Conservation (phyloP, 2,329 filamentous ascomycete species). For the Fusarium chuoi region DNA sequence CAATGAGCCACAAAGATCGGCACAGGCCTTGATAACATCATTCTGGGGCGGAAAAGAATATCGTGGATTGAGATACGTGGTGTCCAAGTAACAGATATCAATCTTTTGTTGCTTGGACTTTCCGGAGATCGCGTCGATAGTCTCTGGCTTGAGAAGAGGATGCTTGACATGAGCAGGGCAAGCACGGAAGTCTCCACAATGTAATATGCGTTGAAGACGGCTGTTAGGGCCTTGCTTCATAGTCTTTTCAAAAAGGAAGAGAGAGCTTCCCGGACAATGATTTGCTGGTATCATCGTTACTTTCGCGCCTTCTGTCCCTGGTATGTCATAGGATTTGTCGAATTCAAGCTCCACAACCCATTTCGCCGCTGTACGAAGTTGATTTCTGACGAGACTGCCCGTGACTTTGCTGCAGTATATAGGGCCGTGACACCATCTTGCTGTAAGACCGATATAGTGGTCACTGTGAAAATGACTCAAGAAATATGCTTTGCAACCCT, state of each 20-base stretch:
- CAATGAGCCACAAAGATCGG: conserved; percentile 84
- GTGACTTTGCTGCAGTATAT: conserved; percentile 97
- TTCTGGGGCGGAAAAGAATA: conserved; percentile 93
- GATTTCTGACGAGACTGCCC: conserved; percentile 85
- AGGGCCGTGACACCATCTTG: conserved; percentile 89
- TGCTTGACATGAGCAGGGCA: conserved; percentile 87
- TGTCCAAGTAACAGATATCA: conserved; percentile 96
- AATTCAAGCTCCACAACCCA: conserved; percentile 90
- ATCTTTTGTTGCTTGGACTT: conserved; percentile 84
- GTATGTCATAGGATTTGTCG: conserved; percentile 81
- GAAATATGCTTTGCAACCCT: conserved; percentile 94
- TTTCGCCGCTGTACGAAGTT: conserved; percentile 85
- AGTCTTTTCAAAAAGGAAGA: conserved; percentile 90
- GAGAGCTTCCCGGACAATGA: conserved; percentile 92
- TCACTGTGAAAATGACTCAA: conserved; percentile 98
- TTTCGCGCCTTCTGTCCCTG: conserved; percentile 81
- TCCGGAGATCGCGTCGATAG: conserved; percentile 75
- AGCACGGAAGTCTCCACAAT: conserved; percentile 96
- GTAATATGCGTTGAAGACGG: conserved; percentile 81
- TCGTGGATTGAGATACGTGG: conserved; percentile 94
- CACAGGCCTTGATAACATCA: conserved; percentile 87
- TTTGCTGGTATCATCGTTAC: conserved; percentile 98
- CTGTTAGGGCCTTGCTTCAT: conserved; percentile 68
- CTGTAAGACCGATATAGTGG: conserved; percentile 91
- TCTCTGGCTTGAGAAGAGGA: conserved; percentile 80